Conservation (phyloP, 495 filamentous ascomycete genomes). For the Bacidia gigantensis region DNA sequence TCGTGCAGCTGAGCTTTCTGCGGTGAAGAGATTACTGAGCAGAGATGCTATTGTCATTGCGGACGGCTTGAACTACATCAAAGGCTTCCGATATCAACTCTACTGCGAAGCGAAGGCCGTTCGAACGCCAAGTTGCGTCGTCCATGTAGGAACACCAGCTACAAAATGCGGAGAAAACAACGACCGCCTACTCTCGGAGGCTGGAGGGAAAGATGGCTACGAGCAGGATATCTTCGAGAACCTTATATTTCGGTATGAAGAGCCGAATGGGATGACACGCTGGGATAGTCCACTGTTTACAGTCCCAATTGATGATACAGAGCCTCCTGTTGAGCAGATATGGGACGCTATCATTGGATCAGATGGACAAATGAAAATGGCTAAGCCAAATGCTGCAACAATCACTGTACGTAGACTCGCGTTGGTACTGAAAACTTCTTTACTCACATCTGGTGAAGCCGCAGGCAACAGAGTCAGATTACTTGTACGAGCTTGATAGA, state of each 20-base stretch:
- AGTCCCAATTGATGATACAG: conserved; percentile 62
- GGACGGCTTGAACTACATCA: conserved; percentile 93
- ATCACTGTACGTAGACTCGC: conserved; percentile 37
- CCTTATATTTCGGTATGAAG: conserved; percentile 88
- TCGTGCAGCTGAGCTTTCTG: conserved; percentile 69
- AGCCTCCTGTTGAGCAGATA: conserved; percentile 52
- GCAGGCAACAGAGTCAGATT: conserved; percentile 56
- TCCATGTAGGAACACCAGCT: conserved; percentile 68
- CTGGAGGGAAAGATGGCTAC: conserved; percentile 23
- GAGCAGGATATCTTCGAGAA: conserved; percentile 65
- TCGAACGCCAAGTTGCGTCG: conserved; percentile 66
- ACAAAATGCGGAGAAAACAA: conserved; percentile 54
- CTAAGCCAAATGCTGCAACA: conserved; percentile 71
- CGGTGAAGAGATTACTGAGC: conserved; percentile 68
- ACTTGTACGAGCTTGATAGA: conserved; percentile 74
- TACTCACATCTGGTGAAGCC: conserved; percentile 22
- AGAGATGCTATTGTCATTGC: conserved; percentile 75
- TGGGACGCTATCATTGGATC: conserved; percentile 60
- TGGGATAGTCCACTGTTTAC: conserved; percentile 96
- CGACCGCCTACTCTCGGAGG: conserved; percentile 24
- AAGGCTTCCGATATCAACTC: conserved; percentile 91
- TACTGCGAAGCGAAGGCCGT: conserved; percentile 88
- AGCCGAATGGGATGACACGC: conserved; percentile 84
- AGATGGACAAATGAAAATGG: conserved; percentile 27
- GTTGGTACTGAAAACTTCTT: background rate